Conservation (phyloP, 192 early-diverging fungal species). For the Podila epigama region DNA sequence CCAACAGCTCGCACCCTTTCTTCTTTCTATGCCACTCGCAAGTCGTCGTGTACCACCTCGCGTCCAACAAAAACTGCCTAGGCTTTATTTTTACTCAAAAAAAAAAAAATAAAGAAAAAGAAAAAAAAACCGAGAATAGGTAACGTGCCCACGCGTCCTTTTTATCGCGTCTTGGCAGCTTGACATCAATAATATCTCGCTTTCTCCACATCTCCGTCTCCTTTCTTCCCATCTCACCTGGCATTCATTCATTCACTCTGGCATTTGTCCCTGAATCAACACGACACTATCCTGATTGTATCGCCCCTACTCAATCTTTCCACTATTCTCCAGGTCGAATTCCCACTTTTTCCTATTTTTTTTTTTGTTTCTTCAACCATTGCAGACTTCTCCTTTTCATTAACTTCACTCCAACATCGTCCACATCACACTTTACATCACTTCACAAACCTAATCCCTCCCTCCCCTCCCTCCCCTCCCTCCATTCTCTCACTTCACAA, state of each 20-base stretch:
- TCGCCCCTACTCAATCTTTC: too few relatives aligned
- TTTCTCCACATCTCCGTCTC: neutral
- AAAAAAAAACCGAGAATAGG: neutral
- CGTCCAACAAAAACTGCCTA: too few relatives aligned
- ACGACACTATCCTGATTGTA: too few relatives aligned
- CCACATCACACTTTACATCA: neutral
- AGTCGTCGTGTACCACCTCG: neutral
- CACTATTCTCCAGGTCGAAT: too few relatives aligned
- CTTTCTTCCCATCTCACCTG: neutral
- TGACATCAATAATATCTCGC: too few relatives aligned
- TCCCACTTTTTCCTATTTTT: neutral
- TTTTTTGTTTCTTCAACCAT: neutral
- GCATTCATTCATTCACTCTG: neutral
- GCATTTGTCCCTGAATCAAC: too few relatives aligned
- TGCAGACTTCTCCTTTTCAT: neutral
- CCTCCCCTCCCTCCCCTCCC: neutral
- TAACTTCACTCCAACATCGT: neutral
- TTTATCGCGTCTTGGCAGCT: too few relatives aligned
- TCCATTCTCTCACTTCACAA: neutral
- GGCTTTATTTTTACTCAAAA: too few relatives aligned
- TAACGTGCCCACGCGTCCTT: too few relatives aligned
- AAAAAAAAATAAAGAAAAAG: neutral
- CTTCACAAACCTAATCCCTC: neutral
- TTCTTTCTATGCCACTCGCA: neutral
- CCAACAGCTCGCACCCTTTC: neutral